Conservation (phyloP, 2,329 filamentous ascomycete species). For the Botryosphaeria dothidea region DNA sequence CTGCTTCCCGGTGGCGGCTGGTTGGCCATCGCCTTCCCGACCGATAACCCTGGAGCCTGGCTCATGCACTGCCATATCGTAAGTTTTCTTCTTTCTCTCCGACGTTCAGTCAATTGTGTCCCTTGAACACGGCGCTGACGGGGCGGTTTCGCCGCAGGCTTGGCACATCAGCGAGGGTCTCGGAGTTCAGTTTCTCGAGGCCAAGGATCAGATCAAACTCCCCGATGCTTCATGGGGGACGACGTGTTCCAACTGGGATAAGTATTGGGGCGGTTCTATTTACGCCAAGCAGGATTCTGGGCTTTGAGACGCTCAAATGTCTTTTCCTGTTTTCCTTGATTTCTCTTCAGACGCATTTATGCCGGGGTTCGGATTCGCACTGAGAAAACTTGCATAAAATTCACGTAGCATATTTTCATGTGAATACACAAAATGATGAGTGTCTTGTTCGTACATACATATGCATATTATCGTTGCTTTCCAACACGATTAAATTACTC, state of each 20-base stretch:
- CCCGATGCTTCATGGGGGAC: constrained; percentile 29
- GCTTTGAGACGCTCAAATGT: constrained; percentile 26
- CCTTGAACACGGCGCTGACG: constrained; percentile 23
- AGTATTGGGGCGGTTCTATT: constrained; percentile 29
- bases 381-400: background rate
- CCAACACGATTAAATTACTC: no score
- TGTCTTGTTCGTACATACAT: background rate
- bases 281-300: constrained; percentile 36
- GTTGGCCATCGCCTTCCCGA: constrained; percentile 52
- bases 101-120: background rate
- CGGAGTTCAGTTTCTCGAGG: constrained; percentile 54
- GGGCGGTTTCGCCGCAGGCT: constrained; percentile 25
- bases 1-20: constrained; percentile 35
- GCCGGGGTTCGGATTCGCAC: background rate
- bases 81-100: background rate
- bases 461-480: background rate
- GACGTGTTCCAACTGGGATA: constrained; percentile 36
- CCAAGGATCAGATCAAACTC: constrained; percentile 35
- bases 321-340: background rate
- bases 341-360: background rate
- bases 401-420: background rate
- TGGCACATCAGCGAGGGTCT: constrained; percentile 64
- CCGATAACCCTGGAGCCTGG: constrained; percentile 50
- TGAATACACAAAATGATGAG: background rate
- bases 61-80: constrained; percentile 30